Percentiles rank a stretch among this genome's conserved stretches.
Conservation (phyloP, 441 rosid genomes). For the Hura crepitans region DNA sequence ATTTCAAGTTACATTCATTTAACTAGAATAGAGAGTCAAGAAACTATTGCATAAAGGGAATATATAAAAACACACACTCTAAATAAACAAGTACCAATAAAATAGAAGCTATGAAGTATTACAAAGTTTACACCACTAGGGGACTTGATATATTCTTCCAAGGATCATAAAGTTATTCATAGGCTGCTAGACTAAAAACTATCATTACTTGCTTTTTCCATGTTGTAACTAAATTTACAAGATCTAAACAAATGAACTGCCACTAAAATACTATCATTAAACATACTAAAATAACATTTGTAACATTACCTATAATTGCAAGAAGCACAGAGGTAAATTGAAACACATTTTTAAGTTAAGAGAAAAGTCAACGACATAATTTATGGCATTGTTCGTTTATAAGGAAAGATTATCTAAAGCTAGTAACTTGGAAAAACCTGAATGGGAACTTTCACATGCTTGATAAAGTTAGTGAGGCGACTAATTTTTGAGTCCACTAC, state of each 20-base stretch:
- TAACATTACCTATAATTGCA: not conserved
- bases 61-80: not conserved
- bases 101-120: not conserved
- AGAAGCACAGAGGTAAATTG: too few relatives aligned
- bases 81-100: not conserved
- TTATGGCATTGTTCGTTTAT: not conserved
- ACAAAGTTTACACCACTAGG: not conserved
- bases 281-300: not conserved
- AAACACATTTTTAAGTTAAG: not conserved
- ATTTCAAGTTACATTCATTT: not conserved
- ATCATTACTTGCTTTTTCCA: not conserved
- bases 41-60: not conserved
- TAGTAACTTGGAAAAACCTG: constrained; percentile 50
- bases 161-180: not conserved
- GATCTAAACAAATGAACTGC: not conserved
- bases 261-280: not conserved
- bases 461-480: constrained; percentile 72
- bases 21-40: not conserved
- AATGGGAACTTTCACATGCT: constrained; percentile 66
- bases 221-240: not conserved
- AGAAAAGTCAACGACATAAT: constrained; percentile 2
- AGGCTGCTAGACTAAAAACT: not conserved
- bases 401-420: not conserved
- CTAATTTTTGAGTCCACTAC: constrained; percentile 91
- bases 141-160: not conserved